phyloP scores from a whole-genome alignment of 108 stramenopile species.

The Skeletonema menzelii region DNA sequence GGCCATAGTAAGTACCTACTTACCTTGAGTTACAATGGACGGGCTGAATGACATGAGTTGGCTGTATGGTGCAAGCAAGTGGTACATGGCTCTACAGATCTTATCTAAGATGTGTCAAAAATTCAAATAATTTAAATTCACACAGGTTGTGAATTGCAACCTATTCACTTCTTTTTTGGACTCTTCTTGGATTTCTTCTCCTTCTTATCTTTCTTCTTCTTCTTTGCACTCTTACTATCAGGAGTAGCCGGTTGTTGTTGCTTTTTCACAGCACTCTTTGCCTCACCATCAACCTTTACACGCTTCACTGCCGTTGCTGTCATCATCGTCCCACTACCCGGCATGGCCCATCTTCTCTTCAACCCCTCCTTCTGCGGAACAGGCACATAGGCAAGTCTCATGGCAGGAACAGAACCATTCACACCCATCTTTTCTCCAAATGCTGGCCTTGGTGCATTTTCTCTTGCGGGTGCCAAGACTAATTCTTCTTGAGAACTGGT shows the following conservation, averaged over 20 bases:
- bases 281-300: not conserved
- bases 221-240: conserved; percentile 9
- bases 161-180: conserved; percentile 24
- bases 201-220: conserved; percentile 22
- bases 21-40: too few relatives aligned
- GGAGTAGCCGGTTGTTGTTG: too few relatives aligned
- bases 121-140: not conserved
- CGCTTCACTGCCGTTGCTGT: not conserved
- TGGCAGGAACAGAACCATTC: conserved; percentile 34
- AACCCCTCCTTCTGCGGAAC: conserved; percentile 75
- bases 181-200: conserved; percentile 37
- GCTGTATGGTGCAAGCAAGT: too few relatives aligned
- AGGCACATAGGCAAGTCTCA: conserved; percentile 62
- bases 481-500: conserved; percentile 17
- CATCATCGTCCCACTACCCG: conserved; percentile 19
- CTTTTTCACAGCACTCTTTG: not conserved
- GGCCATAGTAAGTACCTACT: too few relatives aligned
- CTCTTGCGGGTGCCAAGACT: conserved; percentile 35
- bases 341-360: conserved; percentile 77
- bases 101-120: not conserved
- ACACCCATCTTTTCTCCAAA: conserved; percentile 1
- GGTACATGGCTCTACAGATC: too few relatives aligned
- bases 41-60: too few relatives aligned
- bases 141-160: not conserved
- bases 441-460: conserved; percentile 47